Base-by-base conservation (phyloP, 2,329 filamentous ascomycete species). In the Ceratocystis albifundus region DNA sequence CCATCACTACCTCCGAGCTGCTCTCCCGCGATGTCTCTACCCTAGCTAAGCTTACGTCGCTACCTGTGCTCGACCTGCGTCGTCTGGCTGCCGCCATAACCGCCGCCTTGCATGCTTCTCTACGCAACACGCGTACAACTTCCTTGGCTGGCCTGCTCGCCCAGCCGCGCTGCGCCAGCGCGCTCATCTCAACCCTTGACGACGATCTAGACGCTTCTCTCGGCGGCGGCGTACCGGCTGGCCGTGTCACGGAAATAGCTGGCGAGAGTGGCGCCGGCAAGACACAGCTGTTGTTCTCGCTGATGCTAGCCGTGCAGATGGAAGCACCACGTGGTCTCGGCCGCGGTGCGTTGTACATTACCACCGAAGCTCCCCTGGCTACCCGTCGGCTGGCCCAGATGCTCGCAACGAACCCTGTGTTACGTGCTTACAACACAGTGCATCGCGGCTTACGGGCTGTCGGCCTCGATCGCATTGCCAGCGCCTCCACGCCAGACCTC, bases 251-350 rank as follows among this genome's bases (percentile, higher is more conserved):
- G 6, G 94, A 99, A 75, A 82, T 99, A 68, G 88, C 90, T 1
- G 94, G 94, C 67, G 94, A 97, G 78, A 96, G 90, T 70, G 94
- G 92, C 71, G 89, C 87, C 70, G 94, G 93, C 72, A 99, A 99
- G 81, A 96, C 94, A 1, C 94, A 99, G 75, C 85, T 96, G 72
- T 86, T 97, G 32, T 83, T 97, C 32, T 86, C 87, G 25, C 82
- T 99, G 32, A 85, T 96, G 57, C 85, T 97, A 44, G 83, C 92
- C 41, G 87, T 87, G 17, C 94, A 99, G 75, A 86, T 97, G 3
- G 85, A 89, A 1, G 77, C 84, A 0, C 88, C 90, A 0, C 79
- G 80, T 53, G 90, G 90, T 4, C 80, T 91, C 0, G 82, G 82
- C 46, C 85, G 85, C 68, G 82, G 85, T n/a, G 88, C 90, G 0